phyloP scores from a whole-genome alignment of 2,329 filamentous ascomycete genomes.

The Neoscytalidium dimidiatum region DNA sequence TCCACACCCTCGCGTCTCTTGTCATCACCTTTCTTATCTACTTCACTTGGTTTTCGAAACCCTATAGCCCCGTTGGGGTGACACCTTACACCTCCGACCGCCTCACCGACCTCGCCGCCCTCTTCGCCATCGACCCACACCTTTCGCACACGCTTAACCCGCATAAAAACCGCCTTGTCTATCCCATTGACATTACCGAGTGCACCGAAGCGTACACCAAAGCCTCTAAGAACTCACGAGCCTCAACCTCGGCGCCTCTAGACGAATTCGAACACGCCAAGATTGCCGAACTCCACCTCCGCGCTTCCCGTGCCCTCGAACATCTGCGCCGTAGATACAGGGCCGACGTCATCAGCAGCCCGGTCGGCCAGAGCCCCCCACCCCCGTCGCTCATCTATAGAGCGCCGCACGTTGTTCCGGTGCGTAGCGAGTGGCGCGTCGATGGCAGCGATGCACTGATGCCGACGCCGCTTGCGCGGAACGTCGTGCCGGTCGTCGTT shows the following conservation, averaged over 20 bases:
- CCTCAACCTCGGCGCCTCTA: neutral
- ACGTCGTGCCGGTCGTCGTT: neutral
- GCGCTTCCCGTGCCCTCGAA: slow-evolving; percentile 12
- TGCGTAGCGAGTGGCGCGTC: neutral
- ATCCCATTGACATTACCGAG: slow-evolving; percentile 1
- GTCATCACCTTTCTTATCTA: slow-evolving; percentile 38
- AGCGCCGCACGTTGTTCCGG: neutral
- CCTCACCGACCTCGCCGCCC: slow-evolving; percentile 22
- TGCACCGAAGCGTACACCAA: neutral
- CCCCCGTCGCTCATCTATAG: neutral
- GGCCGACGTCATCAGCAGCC: neutral
- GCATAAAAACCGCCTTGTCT: slow-evolving; percentile 5
- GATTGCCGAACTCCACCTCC: slow-evolving; percentile 1
- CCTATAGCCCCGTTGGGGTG: slow-evolving; percentile 27
- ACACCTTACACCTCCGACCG: neutral
- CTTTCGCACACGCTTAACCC: neutral
- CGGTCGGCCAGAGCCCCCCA: neutral
- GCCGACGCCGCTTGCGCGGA: neutral
- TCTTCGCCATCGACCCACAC: slow-evolving; percentile 21
- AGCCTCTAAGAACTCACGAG: neutral
- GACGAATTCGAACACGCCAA: neutral
- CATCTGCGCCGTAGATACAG: slow-evolving; percentile 3
- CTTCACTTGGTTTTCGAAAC: slow-evolving; percentile 38
- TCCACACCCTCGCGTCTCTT: slow-evolving; percentile 39
- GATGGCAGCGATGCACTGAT: neutral